Evolutionary conservation across 768 basidiomycete genomes (phyloP), one percentile per base, ranked within the genome.

Genomic region (Termitomyces sp.): DNA sequence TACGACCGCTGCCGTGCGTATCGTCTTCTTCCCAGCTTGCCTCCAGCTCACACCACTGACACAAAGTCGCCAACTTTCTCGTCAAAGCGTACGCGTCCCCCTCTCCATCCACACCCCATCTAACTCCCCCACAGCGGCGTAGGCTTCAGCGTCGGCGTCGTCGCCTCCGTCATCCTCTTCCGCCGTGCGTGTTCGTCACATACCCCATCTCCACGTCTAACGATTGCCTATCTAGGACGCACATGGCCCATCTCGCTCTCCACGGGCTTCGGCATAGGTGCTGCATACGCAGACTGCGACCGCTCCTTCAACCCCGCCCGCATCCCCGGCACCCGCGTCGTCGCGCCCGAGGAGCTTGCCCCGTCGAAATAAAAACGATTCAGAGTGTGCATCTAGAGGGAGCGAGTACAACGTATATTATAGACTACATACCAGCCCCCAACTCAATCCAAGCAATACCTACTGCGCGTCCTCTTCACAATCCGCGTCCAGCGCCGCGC

Each of bases 271-370:
- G 93, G 93, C 34, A 81, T 86, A 40, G 93, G 93, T 43, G 85
- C 86, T 53, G 92, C 93, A 30, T 95, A 93, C 69, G 87, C 91
- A 32, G 93, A 96, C 80, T 95, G 93, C 74, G 92, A 96, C 76
- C 85, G 93, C 51, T 88, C 90, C 13, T 96, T 95, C 85, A 94
- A 94, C 74, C 89, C 91, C 18, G 88, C 93, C 47, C 83, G 93
- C 66, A 83, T 94, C 71, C 87, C 93, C 24, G 93, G 93, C 59
- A 89, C 88, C 44, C 84, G 89, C 62, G 81, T 94, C 68, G 72
- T 93, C 64, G 78, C 80, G 48, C 72, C 71, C 45, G 60, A 72
- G 44, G 69, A 75, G 30, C 50, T 55, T 30, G 34, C 59, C n/a
- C 32, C 54, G 34, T 47, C 49, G 22, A 47, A 57, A 27, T 55